Evolutionary conservation across 306 rosid species (phyloP).

Genomic region (Quercus agrifolia): DNA sequence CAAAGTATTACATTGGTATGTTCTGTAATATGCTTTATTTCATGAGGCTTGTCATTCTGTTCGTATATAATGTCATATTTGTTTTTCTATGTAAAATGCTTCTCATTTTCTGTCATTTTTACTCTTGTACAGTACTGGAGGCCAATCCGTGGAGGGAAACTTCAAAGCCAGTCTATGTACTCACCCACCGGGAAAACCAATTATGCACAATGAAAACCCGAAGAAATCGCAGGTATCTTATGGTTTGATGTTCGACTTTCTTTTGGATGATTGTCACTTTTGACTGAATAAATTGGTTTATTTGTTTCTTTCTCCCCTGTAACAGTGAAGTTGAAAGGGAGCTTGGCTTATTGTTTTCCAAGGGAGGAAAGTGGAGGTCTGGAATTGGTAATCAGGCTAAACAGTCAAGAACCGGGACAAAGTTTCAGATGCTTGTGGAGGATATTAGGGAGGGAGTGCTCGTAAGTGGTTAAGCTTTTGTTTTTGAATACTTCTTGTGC

Average conservation of each 20-base stretch:
- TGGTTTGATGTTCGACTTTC: not conserved
- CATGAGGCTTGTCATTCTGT: not conserved
- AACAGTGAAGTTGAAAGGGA: conserved; percentile 92
- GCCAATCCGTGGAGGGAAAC: conserved; percentile 91
- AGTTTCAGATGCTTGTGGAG: conserved; percentile 94
- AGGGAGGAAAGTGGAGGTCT: conserved; percentile 64
- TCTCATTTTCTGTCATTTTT: conserved; percentile 3
- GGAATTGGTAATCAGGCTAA: conserved; percentile 67
- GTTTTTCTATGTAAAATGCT: conserved; percentile 1
- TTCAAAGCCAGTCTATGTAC: conserved; percentile 90
- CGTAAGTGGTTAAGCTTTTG: conserved; percentile 37
- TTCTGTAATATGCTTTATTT: not conserved
- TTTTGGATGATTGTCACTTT: not conserved
- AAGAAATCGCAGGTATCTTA: conserved; percentile 72
- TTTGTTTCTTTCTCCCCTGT: conserved; percentile 9
- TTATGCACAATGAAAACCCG: conserved; percentile 96
- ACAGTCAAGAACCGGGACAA: conserved; percentile 60
- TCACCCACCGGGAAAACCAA: conserved; percentile 84
- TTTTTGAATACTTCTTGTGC: not conserved
- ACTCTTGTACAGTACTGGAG: conserved; percentile 60
- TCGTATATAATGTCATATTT: not conserved
- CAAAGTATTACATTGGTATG: too few relatives aligned
- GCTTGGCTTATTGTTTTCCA: conserved; percentile 85
- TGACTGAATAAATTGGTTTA: conserved; percentile 2
- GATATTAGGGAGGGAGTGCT: conserved; percentile 95